Base-by-base conservation (phyloP, 164 flowering plant genomes). In the Malania oleifera region DNA sequence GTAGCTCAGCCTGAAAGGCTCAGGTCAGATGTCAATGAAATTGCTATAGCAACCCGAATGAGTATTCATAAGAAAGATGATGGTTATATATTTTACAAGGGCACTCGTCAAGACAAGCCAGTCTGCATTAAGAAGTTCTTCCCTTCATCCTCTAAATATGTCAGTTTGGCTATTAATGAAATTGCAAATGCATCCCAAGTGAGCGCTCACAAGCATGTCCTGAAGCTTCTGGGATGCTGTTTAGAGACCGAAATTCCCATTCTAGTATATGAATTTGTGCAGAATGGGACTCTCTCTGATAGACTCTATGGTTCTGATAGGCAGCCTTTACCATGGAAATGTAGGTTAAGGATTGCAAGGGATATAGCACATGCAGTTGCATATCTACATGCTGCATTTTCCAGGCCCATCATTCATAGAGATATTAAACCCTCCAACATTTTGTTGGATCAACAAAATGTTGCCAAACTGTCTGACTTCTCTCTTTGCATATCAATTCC, bases 151-250 rank as follows among this genome's bases (percentile, higher is more conserved):
- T n/a, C n/a, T n/a, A 6, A 4, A 4, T 19, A 59, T 2, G 23
- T 0, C 5, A 24, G 18, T 7, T 35, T 20, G 9, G 26, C 39
- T 20, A 2, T 52, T 7, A 51, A 38, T 14, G 65, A 65, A 1
- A 45, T 57, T 23, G 69, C 31, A 7, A 35, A 56, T 15, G 44
- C 59, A 10, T 44, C 73, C 7, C 62, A 56, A 39, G 47, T 65
- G 66, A 56, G 60, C 38, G 28, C 38, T 5, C 73, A 60, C 40
- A 61, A 34, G 12, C 65, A 65, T 47, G 54, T 52, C 9, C 22
- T 61, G 18, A 65, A 39, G 60, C 64, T 71, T 15, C 1, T 63
- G 2, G 75, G 75, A 7, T 71, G 70, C 41, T 71, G 75, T 39
- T 7, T 71, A 3, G 70, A 66, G 41, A 18, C 34, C 14, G 26